Conservation (phyloP, 441 rosid species). For the Syzygium malaccense region DNA sequence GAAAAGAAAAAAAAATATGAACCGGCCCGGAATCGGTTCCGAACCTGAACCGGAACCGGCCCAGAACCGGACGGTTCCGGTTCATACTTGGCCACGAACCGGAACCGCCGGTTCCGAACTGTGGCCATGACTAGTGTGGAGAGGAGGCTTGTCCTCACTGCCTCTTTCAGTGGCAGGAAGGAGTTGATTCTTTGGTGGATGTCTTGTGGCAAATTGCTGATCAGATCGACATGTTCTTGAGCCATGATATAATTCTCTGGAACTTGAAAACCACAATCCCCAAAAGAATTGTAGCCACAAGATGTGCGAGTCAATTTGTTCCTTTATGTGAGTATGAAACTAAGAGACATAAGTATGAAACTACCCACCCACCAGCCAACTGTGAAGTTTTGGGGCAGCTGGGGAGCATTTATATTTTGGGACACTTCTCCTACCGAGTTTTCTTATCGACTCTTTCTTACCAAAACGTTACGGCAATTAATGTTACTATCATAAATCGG, state of each 20-base stretch:
- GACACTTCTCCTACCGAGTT: background rate
- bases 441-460: background rate
- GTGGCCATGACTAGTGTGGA: no score
- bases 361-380: background rate
- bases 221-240: conserved; percentile 2
- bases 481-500: background rate
- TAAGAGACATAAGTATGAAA: background rate
- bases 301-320: background rate
- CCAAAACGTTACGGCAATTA: background rate
- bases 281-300: background rate
- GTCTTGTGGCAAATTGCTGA: conserved; percentile 3
- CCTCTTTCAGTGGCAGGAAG: conserved; percentile 1
- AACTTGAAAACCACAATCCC: background rate
- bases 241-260: conserved; percentile 1
- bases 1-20: no score
- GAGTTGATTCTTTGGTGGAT: background rate
- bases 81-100: no score
- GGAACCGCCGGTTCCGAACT: no score
- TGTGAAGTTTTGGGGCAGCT: background rate
- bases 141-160: background rate
- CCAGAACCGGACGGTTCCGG: no score
- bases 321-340: background rate
- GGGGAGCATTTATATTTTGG: background rate
- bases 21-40: no score
- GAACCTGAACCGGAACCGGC: no score